Percentiles rank a stretch among this genome's conserved stretches.
These are phyloP conservation scores for Suillus hirtellus DNA, from an alignment of 768 basidiomycete genomes.

Conservation along the genomic window DNA sequence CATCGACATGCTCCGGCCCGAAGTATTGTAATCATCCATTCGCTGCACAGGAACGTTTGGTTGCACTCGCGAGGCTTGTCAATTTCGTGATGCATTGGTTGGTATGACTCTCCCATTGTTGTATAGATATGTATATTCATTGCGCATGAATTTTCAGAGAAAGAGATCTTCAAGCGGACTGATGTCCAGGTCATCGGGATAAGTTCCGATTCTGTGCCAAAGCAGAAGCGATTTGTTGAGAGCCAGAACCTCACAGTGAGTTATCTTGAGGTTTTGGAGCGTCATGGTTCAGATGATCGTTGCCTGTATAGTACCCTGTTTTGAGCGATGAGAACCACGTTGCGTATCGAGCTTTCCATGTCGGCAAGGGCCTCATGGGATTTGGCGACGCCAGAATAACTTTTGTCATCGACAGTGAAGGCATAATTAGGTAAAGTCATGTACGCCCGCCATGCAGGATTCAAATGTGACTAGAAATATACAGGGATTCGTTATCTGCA, in stretches of 20 bases:
- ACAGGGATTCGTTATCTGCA: conserved; percentile 58
- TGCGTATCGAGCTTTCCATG: conserved; percentile 61
- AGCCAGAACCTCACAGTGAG: conserved; percentile 65
- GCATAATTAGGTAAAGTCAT: conserved; percentile 56
- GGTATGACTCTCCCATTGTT: conserved; percentile 39
- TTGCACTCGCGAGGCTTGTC: conserved; percentile 81
- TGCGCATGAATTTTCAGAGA: conserved; percentile 41
- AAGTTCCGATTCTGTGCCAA: conserved; percentile 68
- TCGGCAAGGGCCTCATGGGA: conserved; percentile 71
- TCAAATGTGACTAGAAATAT: conserved; percentile 2
- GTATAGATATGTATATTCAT: background rate
- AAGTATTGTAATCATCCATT: conserved; percentile 1
- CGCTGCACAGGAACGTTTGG: conserved; percentile 58
- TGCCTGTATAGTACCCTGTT: conserved; percentile 62
- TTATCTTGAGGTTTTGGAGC: conserved; percentile 9
- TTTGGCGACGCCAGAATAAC: conserved; percentile 66
- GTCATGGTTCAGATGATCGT: background rate
- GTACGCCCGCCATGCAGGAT: conserved; percentile 5
- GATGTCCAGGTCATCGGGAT: conserved; percentile 73
- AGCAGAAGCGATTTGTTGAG: conserved; percentile 75
- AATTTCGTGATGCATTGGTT: conserved; percentile 76
- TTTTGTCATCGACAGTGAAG: conserved; percentile 73
- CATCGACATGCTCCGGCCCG: conserved; percentile 13
- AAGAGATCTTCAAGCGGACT: conserved; percentile 61
- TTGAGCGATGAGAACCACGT: conserved; percentile 69